A percentile compares a stretch with the other conserved stretches of the same genome.
Evolutionary conservation across 305 asterid species (phyloP).

Genomic region (Fraxinus xanthoxyloides): DNA sequence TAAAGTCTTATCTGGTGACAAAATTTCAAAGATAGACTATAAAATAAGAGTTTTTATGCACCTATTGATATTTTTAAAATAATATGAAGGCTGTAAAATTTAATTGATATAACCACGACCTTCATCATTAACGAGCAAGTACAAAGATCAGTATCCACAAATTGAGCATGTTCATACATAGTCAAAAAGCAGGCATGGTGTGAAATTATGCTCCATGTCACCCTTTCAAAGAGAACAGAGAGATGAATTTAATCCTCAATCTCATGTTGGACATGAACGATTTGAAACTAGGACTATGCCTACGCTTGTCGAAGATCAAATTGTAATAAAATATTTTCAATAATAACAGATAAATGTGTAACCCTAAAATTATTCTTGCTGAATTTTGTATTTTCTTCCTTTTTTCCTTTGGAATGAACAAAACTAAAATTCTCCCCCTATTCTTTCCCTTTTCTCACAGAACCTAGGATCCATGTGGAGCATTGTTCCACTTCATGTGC

Average conservation of each 20-base stretch:
- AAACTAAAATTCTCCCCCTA: neutral
- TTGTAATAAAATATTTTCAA: neutral
- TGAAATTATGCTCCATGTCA: neutral
- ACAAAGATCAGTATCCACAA: neutral
- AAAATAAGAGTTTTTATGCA: neutral
- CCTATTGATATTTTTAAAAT: neutral
- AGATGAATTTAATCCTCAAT: neutral
- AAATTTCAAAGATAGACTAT: neutral
- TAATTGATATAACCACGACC: neutral
- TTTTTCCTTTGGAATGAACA: neutral
- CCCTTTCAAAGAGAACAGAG: neutral
- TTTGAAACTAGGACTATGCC: neutral
- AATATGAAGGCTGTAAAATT: neutral
- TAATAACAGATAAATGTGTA: neutral
- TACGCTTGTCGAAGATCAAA: neutral
- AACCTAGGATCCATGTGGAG: neutral
- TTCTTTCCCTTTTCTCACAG: neutral
- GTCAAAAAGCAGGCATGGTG: neutral
- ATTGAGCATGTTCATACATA: neutral
- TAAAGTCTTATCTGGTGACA: constrained; percentile 12
- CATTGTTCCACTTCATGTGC: neutral
- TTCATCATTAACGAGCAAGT: neutral
- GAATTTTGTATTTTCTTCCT: neutral
- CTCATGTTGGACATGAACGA: neutral
- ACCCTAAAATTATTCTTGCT: neutral